Conservation (phyloP, 768 basidiomycete species). For the Amanita pallidorosea region DNA sequence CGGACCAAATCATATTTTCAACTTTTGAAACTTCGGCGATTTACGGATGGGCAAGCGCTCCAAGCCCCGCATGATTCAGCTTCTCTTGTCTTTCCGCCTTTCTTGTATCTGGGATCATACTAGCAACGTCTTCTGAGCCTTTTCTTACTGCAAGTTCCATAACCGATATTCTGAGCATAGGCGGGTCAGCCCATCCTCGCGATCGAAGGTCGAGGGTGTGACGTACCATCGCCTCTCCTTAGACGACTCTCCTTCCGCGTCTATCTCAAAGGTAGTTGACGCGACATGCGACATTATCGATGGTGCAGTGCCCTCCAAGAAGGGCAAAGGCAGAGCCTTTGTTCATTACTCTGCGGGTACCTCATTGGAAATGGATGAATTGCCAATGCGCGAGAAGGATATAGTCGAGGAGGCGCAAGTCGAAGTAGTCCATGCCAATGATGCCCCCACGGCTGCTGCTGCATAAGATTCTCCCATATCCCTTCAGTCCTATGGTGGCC, state of each 20-base stretch:
- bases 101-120: constrained; percentile 29
- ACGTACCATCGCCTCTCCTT: constrained; percentile 28
- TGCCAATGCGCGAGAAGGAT: constrained; percentile 22
- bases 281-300: constrained; percentile 21
- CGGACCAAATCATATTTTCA: too few relatives aligned
- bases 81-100: constrained; percentile 15
- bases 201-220: constrained; percentile 16
- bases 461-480: too few relatives aligned
- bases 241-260: constrained; percentile 20
- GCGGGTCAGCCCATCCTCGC: constrained; percentile 18
- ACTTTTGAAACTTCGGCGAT: too few relatives aligned
- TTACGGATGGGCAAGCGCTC: neutral
- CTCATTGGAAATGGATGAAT: constrained; percentile 23
- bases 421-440: too few relatives aligned
- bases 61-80: constrained; percentile 6
- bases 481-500: too few relatives aligned
- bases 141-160: constrained; percentile 25
- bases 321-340: constrained; percentile 22
- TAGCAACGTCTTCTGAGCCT: constrained; percentile 21
- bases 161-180: constrained; percentile 31
- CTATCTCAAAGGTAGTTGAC: constrained; percentile 16
- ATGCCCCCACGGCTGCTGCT: too few relatives aligned
- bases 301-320: constrained; percentile 11
- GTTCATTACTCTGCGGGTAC: constrained; percentile 35
- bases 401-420: constrained; percentile 14